phyloP scores from a whole-genome alignment of 495 filamentous ascomycete genomes.

The Lepidopterella palustris region DNA sequence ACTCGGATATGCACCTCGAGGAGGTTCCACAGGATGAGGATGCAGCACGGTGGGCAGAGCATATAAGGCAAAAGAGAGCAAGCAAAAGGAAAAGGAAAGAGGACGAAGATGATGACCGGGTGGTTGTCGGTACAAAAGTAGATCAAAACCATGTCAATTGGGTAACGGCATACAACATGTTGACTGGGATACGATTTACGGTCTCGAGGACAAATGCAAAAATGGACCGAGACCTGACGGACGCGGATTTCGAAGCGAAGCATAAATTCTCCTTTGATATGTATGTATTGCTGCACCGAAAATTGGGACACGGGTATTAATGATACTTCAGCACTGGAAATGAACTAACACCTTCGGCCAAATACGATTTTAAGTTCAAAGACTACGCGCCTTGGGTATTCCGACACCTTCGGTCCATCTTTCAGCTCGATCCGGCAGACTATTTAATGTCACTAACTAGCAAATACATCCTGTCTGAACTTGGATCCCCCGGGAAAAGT shows the following conservation, averaged over 20 bases:
- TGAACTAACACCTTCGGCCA: constrained; percentile 93
- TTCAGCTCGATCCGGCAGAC: constrained; percentile 89
- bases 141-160: constrained; percentile 97
- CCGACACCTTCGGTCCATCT: constrained; percentile 80
- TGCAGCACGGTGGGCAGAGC: constrained; percentile 85
- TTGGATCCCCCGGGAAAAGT: constrained; percentile 96
- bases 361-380: constrained; percentile 99
- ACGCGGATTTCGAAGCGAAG: constrained; percentile 82
- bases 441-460: constrained; percentile 98
- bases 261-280: constrained; percentile 99
- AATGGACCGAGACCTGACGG: constrained; percentile 78
- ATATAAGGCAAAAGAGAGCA: constrained; percentile 80
- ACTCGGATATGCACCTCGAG: constrained; percentile 75
- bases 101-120: constrained; percentile 87
- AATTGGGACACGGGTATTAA: constrained; percentile 16
- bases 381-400: constrained; percentile 99
- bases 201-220: constrained; percentile 97
- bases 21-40: constrained; percentile 85
- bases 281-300: constrained; percentile 41
- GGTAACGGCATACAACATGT: constrained; percentile 98
- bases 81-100: constrained; percentile 74
- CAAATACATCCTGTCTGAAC: constrained; percentile 96
- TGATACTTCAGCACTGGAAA: constrained; percentile 66
- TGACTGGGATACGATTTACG: constrained; percentile 95
- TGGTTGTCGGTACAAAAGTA: constrained; percentile 92